Conservation (phyloP, 1,139 yeast species). For the Hyphopichia khmerensis region DNA sequence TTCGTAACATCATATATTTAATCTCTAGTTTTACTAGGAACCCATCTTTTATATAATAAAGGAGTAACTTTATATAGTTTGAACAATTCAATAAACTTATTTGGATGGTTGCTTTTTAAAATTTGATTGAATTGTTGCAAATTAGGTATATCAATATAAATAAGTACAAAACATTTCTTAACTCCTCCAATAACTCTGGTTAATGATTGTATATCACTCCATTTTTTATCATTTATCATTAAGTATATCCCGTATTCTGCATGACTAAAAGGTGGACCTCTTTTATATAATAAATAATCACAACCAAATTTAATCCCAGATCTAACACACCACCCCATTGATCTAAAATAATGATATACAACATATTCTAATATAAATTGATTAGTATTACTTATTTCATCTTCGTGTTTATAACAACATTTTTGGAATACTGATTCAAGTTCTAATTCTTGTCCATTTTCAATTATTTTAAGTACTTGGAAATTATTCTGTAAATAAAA, state of each 20-base stretch:
- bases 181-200: constrained; percentile 88
- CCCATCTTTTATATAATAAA: constrained; percentile 74
- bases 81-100: constrained; percentile 34
- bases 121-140: constrained; percentile 27
- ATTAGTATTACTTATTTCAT: constrained; percentile 23
- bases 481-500: constrained; percentile 62
- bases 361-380: constrained; percentile 57
- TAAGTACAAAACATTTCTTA: constrained; percentile 69
- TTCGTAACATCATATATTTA: no score
- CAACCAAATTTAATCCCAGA: constrained; percentile 91
- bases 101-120: constrained; percentile 10
- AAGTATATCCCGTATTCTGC: constrained; percentile 79
- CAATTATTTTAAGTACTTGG: constrained; percentile 31
- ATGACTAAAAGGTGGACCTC: constrained; percentile 95
- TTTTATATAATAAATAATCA: constrained; percentile 72
- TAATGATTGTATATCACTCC: constrained; percentile 65
- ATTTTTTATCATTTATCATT: constrained; percentile 37
- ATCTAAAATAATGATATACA: constrained; percentile 82
- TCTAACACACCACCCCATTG: constrained; percentile 93
- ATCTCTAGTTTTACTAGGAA: constrained; percentile 79
- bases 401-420: constrained; percentile 16
- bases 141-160: constrained; percentile 59
- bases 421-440: constrained; percentile 25
- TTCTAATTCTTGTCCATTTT: constrained; percentile 9
- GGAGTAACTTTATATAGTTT: constrained; percentile 54